These are phyloP conservation scores for Daldinia sp. DNA, from an alignment of 2,329 filamentous ascomycete species.

Conservation along the genomic window DNA sequence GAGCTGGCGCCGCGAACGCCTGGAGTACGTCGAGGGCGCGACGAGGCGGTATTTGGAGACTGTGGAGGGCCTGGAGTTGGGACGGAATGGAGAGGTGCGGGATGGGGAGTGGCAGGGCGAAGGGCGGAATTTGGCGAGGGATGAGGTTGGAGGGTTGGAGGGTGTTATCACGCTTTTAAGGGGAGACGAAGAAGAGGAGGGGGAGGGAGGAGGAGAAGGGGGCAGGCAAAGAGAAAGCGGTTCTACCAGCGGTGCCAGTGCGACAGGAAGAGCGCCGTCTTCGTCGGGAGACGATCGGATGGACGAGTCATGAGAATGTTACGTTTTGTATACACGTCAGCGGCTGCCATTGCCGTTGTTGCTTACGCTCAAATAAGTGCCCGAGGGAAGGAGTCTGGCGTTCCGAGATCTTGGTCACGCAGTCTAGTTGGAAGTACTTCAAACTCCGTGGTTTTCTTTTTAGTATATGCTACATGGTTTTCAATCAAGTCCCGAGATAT, in stretches of 20 bases:
- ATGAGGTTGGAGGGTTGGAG: constrained; percentile 67
- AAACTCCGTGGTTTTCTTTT: not conserved
- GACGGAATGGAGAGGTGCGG: constrained; percentile 66
- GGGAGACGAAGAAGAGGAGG: constrained; percentile 23
- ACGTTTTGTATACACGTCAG: not conserved
- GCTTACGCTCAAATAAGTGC: constrained; percentile 12
- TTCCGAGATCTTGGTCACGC: constrained; percentile 6
- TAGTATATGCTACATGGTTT: constrained; percentile 1
- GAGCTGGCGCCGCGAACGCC: constrained; percentile 73
- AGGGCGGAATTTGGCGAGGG: constrained; percentile 57
- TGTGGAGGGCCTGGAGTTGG: constrained; percentile 71
- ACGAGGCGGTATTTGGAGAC: constrained; percentile 79
- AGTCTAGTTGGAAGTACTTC: not conserved
- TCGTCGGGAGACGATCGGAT: constrained; percentile 33
- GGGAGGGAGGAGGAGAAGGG: not conserved
- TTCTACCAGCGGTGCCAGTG: not conserved
- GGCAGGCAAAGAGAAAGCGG: too few species aligned
- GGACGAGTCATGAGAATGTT: constrained; percentile 42
- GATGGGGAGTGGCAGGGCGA: constrained; percentile 71
- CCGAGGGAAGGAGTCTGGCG: constrained; percentile 27
- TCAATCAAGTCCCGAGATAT: not conserved
- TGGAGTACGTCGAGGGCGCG: constrained; percentile 84
- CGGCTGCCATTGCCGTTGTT: not conserved
- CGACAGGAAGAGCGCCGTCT: not conserved
- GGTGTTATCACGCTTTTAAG: constrained; percentile 57